Evolutionary conservation across 73 alveolate species (phyloP).

Genomic region (Paramecium sonneborni): DNA sequence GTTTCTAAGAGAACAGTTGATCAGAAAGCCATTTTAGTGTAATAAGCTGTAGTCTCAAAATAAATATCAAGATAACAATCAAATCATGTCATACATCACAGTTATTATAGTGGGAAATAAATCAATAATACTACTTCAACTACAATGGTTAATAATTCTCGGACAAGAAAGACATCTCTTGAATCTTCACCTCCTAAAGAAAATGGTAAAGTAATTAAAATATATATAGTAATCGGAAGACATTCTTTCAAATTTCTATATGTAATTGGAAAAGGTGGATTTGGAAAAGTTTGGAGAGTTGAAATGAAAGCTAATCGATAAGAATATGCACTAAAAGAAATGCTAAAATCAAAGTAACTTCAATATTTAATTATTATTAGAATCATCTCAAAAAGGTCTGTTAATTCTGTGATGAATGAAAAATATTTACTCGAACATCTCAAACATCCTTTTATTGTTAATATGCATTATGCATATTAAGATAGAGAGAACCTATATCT

Average conservation of each 20-base stretch:
- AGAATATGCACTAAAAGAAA: conserved; percentile 40
- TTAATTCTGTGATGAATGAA: conserved; percentile 71
- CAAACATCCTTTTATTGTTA: conserved; percentile 78
- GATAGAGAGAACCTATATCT: conserved; percentile 72
- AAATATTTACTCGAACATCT: conserved; percentile 70
- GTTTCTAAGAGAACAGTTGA: conserved; percentile 38
- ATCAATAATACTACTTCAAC: conserved; percentile 36
- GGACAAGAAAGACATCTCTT: conserved; percentile 14
- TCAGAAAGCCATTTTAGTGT: not conserved
- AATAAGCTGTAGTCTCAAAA: conserved; percentile 32
- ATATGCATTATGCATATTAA: conserved; percentile 76
- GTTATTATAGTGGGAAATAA: conserved; percentile 38
- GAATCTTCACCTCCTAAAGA: conserved; percentile 7
- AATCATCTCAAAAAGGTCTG: conserved; percentile 63
- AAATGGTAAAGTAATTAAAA: not conserved
- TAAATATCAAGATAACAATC: conserved; percentile 33
- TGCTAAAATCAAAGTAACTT: conserved; percentile 40
- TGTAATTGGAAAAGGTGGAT: conserved; percentile 52
- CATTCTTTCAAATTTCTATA: conserved; percentile 47
- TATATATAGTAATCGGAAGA: conserved; percentile 7
- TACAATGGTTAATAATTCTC: not conserved
- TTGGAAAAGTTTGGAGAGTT: conserved; percentile 51
- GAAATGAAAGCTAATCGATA: conserved; percentile 44
- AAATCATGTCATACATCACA: conserved; percentile 9
- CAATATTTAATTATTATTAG: conserved; percentile 50